Base-by-base conservation (phyloP, 306 rosid genomes). In the Cicer bijugum region DNA sequence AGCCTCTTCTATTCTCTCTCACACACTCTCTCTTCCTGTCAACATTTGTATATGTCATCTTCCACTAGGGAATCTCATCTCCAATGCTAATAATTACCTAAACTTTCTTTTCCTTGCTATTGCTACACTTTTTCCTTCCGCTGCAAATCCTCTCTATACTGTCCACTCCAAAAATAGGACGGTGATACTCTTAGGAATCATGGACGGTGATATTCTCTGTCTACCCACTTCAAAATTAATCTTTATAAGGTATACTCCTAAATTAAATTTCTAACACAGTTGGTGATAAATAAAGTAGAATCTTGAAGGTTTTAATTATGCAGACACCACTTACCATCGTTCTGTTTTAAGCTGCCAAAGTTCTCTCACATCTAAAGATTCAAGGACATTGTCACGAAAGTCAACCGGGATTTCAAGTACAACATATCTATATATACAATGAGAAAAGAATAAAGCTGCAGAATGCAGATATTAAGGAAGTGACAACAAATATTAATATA, bases 11-110 rank as follows among this genome's bases (percentile, higher is more conserved):
- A 79, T 77, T 84, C 88, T 80, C 72, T 64, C 75, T 38, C 64
- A 20, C 65, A 20, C 64, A 20, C 65, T 59, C 76, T 28, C 78
- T 78, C 75, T 79, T 77, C 74, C 78, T 81, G 82, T 67, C 86
- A 52, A 56, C 85, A 80, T 37, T 79, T 87, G 84, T 96, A 77
- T 77, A 81, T 88, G 96, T 91, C 97, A 90, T 88, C 91, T 81
- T 87, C 88, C 97, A 84, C 86, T 75, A 81, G 70, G 85, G 86
- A 91, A 90, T 86, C 94, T 88, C 86, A 63, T 75, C 82, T 78
- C 85, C 84, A 89, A 43, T 75, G 66, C 87, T 83, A 69, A 87
- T 88, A 11, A 89, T 86, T 84, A 82, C 84, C 81, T 72, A 42
- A 28, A 80, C 86, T 86, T 82, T 84, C 84, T 88, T 85, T 89